These are phyloP conservation scores for Pyrrhoderma lamaoense DNA, from an alignment of 1,284 basidiomycete species.

Conservation along the genomic window DNA sequence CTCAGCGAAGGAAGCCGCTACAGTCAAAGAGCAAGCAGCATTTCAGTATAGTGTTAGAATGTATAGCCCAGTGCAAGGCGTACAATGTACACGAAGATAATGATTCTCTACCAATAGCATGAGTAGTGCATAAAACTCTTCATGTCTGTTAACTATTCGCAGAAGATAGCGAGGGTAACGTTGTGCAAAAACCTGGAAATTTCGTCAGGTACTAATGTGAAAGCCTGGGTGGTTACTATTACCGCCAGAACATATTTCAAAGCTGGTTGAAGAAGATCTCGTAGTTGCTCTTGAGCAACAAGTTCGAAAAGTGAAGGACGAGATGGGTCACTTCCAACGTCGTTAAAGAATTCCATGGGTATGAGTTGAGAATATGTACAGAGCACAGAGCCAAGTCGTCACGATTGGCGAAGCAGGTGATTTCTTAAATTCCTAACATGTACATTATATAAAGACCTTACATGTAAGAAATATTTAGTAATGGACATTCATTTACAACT, in stretches of 20 bases:
- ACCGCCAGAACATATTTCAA: constrained; percentile 92
- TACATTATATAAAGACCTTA: not conserved
- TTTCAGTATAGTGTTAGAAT: no score
- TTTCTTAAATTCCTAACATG: not conserved
- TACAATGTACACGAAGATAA: constrained; percentile 81
- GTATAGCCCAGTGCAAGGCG: constrained; percentile 23
- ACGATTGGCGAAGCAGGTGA: constrained; percentile 7
- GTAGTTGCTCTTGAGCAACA: constrained; percentile 90
- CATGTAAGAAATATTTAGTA: not conserved
- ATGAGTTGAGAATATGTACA: not conserved
- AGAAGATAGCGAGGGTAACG: constrained; percentile 90
- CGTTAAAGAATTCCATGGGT: constrained; percentile 76
- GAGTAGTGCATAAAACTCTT: constrained; percentile 88
- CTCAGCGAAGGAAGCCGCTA: constrained; percentile 86
- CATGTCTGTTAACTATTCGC: constrained; percentile 88
- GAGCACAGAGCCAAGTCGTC: not conserved
- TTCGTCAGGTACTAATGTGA: not conserved
- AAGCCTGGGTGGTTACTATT: constrained; percentile 4
- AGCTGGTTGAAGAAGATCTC: constrained; percentile 89
- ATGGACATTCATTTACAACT: not conserved
- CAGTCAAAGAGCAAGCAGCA: not conserved
- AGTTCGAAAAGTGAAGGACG: constrained; percentile 95
- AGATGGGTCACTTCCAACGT: constrained; percentile 60
- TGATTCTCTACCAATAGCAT: constrained; percentile 89
- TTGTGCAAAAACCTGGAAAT: constrained; percentile 88